These are phyloP conservation scores for Citrus hindsii DNA, from an alignment of 345 rosid species.

Conservation along the genomic window DNA sequence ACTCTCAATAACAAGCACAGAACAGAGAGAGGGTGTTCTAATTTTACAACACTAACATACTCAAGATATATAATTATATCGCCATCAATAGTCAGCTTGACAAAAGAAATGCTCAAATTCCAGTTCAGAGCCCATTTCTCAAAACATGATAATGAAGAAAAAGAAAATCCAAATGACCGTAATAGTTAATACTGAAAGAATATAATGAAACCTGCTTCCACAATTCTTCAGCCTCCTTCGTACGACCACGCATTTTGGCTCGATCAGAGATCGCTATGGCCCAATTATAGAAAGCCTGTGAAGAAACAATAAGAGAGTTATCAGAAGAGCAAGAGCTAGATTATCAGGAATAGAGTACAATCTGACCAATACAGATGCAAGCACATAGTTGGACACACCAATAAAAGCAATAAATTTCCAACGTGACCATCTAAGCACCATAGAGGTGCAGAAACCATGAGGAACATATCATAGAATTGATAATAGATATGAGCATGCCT, in stretches of 20 bases:
- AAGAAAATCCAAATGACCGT: neutral
- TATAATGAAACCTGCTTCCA: conserved; percentile 75
- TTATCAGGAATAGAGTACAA: neutral
- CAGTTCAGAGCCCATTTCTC: neutral
- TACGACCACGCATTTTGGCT: conserved; percentile 99
- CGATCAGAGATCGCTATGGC: conserved; percentile 99
- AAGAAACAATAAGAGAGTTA: conserved; percentile 20
- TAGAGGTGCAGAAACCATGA: neutral
- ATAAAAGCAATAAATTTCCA: neutral
- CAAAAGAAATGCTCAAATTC: neutral
- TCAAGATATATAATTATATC: neutral
- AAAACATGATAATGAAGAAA: neutral
- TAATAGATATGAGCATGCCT: neutral
- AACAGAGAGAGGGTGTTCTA: neutral
- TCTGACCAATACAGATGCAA: neutral
- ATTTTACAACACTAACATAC: neutral
- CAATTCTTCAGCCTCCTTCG: conserved; percentile 98
- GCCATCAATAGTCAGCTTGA: neutral
- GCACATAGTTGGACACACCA: neutral
- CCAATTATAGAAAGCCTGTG: conserved; percentile 98
- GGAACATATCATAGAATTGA: neutral
- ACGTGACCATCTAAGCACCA: neutral
- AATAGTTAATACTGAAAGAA: conserved; percentile 4
- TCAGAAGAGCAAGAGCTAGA: neutral
- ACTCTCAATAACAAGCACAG: neutral